These are phyloP conservation scores for Rhizopogon sp. DNA, from an alignment of 768 basidiomycete genomes.

Conservation along the genomic window DNA sequence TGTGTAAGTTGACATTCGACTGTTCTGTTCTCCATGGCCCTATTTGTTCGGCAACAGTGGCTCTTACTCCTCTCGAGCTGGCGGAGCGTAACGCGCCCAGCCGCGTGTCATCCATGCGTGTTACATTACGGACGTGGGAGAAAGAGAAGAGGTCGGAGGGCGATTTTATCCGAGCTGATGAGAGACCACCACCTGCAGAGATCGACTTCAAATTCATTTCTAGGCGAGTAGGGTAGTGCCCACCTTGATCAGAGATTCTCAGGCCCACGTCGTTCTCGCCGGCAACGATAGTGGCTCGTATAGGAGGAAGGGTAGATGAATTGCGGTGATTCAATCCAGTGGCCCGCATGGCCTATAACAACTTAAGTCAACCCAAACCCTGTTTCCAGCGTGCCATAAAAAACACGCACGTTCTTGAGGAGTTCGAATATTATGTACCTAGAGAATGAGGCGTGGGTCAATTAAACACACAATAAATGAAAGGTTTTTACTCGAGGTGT, in stretches of 20 bases:
- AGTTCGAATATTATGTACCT: slow-evolving; percentile 87
- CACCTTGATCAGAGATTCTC: slow-evolving; percentile 90
- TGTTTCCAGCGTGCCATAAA: not conserved
- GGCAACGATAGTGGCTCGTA: slow-evolving; percentile 71
- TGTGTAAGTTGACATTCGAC: slow-evolving; percentile 16
- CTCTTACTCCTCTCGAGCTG: slow-evolving; percentile 60
- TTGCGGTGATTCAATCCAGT: slow-evolving; percentile 49
- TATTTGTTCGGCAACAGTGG: slow-evolving; percentile 80
- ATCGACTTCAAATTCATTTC: slow-evolving; percentile 7
- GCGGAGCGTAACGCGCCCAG: slow-evolving; percentile 64
- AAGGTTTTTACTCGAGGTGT: slow-evolving; percentile 69
- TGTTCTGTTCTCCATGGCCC: slow-evolving; percentile 32
- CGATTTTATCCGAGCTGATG: slow-evolving; percentile 44
- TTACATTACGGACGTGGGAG: slow-evolving; percentile 76
- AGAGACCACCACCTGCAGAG: slow-evolving; percentile 65
- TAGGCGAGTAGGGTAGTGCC: not conserved
- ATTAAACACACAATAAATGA: not conserved
- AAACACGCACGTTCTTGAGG: slow-evolving; percentile 74
- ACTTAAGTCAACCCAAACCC: not conserved
- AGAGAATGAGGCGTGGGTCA: slow-evolving; percentile 1
- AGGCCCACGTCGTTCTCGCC: slow-evolving; percentile 71
- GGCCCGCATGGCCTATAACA: slow-evolving; percentile 65
- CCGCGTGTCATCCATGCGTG: slow-evolving; percentile 60
- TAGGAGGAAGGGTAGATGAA: slow-evolving; percentile 45
- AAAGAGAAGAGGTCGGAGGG: slow-evolving; percentile 86